Evolutionary conservation across 495 filamentous ascomycete genomes (phyloP).

Genomic region (Trichoderma parareesei): DNA sequence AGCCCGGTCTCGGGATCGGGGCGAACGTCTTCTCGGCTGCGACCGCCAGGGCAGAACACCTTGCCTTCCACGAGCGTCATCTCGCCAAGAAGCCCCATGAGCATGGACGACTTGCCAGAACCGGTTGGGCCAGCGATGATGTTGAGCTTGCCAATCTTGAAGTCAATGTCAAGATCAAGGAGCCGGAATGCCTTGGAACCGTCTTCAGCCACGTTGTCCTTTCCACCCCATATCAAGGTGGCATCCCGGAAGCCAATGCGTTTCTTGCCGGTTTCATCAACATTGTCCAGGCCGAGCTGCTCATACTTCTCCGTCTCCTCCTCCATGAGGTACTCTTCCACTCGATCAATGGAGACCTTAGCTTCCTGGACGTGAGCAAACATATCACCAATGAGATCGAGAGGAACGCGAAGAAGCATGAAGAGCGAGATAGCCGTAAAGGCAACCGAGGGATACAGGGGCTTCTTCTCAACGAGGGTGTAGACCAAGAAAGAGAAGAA

Average conservation of each 20-base stretch:
- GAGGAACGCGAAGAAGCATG: constrained; percentile 82
- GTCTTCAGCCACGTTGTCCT: constrained; percentile 49
- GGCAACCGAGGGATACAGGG: constrained; percentile 82
- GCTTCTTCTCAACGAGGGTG: constrained; percentile 83
- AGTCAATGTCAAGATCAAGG: constrained; percentile 68
- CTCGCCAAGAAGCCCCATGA: constrained; percentile 95
- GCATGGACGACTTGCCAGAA: constrained; percentile 85
- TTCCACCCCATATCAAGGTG: constrained; percentile 82
- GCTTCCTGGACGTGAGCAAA: constrained; percentile 97
- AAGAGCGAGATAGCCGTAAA: constrained; percentile 97
- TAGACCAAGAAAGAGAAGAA: constrained; percentile 93
- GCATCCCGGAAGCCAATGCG: constrained; percentile 78
- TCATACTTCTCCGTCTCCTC: constrained; percentile 94
- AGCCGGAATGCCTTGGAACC: constrained; percentile 68
- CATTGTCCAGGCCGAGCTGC: constrained; percentile 62
- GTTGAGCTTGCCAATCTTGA: constrained; percentile 73
- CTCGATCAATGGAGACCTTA: constrained; percentile 92
- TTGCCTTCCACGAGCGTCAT: constrained; percentile 81
- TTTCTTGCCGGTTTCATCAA: constrained; percentile 50
- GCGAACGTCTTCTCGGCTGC: constrained; percentile 73
- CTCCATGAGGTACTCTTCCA: constrained; percentile 90
- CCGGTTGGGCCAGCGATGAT: constrained; percentile 90
- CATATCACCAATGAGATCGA: constrained; percentile 98
- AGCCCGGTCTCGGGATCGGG: constrained; percentile 78
- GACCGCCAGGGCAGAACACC: constrained; percentile 74